Percentiles rank a stretch among this genome's conserved stretches.
These are phyloP conservation scores for Chaetoscypha palmicola DNA, from an alignment of 2,329 filamentous ascomycete genomes.

Conservation along the genomic window DNA sequence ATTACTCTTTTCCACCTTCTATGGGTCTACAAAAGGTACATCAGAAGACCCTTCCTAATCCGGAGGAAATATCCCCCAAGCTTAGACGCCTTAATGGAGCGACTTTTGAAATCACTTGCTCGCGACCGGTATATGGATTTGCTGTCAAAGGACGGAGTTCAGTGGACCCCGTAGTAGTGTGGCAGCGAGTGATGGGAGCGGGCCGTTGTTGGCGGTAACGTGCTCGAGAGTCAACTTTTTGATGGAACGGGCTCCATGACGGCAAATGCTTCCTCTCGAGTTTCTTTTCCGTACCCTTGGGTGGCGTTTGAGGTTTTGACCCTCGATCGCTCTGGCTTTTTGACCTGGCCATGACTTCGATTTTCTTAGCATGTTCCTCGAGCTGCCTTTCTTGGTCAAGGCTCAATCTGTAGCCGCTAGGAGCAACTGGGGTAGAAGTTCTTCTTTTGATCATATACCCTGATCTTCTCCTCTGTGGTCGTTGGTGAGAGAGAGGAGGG, in stretches of 20 bases:
- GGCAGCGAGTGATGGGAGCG: background rate
- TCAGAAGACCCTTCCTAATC: conserved; percentile 17
- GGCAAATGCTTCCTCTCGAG: background rate
- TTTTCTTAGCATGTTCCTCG: conserved; percentile 20
- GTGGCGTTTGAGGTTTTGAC: background rate
- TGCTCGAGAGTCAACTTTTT: conserved; percentile 4
- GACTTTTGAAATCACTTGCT: background rate
- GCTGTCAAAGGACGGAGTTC: conserved; percentile 6
- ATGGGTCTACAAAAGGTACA: too few species aligned
- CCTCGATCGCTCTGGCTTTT: background rate
- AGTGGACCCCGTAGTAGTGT: background rate
- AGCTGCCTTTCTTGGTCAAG: conserved; percentile 14
- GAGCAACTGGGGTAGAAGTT: conserved; percentile 5
- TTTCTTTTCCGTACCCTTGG: background rate
- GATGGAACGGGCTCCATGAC: background rate
- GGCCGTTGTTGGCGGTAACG: conserved; percentile 4
- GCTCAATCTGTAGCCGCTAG: conserved; percentile 10
- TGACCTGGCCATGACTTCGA: conserved; percentile 9
- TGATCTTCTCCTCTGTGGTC: background rate
- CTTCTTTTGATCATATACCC: conserved; percentile 12
- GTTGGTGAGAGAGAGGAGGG: conserved; percentile 10
- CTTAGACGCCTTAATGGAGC: conserved; percentile 18
- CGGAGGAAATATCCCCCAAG: conserved; percentile 19
- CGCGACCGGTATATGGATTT: background rate
- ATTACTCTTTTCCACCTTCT: too few species aligned